phyloP scores from a whole-genome alignment of 2,329 filamentous ascomycete genomes.

The Knoxdaviesia capensis region DNA sequence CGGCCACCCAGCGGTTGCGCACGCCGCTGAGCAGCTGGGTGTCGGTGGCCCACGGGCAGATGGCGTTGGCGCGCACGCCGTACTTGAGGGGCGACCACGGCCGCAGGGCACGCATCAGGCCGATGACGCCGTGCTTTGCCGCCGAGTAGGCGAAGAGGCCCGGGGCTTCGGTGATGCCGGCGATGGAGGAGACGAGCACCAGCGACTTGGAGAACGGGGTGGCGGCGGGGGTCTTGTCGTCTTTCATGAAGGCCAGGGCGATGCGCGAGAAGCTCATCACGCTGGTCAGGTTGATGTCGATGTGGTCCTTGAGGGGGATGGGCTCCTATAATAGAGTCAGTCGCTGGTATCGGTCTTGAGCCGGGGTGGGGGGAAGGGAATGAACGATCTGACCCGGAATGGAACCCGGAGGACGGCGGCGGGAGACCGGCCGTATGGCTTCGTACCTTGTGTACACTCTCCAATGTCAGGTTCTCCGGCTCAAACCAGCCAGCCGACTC shows the following conservation, averaged over 20 bases:
- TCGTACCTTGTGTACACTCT: slow-evolving; percentile 15
- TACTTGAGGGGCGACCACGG: slow-evolving; percentile 11
- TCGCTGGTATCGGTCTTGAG: neutral
- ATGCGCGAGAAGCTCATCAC: slow-evolving; percentile 25
- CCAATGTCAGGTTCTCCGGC: slow-evolving; percentile 16
- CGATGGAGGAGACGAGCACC: slow-evolving; percentile 15
- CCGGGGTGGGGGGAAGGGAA: neutral
- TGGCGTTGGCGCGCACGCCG: slow-evolving; percentile 19
- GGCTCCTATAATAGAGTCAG: slow-evolving; percentile 7
- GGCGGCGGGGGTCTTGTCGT: slow-evolving; percentile 4
- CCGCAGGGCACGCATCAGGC: slow-evolving; percentile 24
- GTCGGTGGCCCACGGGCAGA: slow-evolving; percentile 26
- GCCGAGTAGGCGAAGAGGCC: slow-evolving; percentile 25
- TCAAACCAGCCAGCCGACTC: slow-evolving; percentile 25
- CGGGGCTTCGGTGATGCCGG: slow-evolving; percentile 26
- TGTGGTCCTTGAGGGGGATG: slow-evolving; percentile 13
- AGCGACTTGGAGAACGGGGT: slow-evolving; percentile 9
- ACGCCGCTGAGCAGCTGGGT: slow-evolving; percentile 21
- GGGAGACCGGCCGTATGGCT: neutral
- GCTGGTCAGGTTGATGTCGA: slow-evolving; percentile 26
- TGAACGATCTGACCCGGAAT: neutral
- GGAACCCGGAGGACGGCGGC: slow-evolving; percentile 8
- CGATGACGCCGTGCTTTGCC: slow-evolving; percentile 28
- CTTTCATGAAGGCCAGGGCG: slow-evolving; percentile 26
- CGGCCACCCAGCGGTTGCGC: slow-evolving; percentile 14